Percentiles rank a stretch among this genome's conserved stretches.
Evolutionary conservation across 2,329 filamentous ascomycete species (phyloP).

Genomic region (Colletotrichum tropicicola): DNA sequence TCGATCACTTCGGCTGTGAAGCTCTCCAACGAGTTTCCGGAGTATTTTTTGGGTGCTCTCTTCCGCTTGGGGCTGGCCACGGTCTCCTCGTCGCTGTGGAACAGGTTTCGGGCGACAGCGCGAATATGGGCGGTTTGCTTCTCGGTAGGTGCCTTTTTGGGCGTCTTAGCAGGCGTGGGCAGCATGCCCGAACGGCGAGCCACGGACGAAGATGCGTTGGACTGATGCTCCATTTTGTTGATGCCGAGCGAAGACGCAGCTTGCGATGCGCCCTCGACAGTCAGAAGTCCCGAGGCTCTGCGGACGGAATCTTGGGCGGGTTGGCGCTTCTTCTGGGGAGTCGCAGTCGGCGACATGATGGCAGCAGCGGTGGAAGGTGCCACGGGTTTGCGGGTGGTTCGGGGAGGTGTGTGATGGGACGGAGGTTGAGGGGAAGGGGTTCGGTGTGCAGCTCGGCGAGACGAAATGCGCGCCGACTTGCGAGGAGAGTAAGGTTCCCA

Average conservation of each 20-base stretch:
- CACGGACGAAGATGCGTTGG: slow-evolving; percentile 34
- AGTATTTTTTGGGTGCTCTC: slow-evolving; percentile 64
- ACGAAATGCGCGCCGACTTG: slow-evolving; percentile 72
- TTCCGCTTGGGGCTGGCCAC: slow-evolving; percentile 68
- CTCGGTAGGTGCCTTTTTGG: slow-evolving; percentile 67
- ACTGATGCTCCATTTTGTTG: slow-evolving; percentile 34
- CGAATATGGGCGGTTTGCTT: slow-evolving; percentile 61
- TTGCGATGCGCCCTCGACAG: slow-evolving; percentile 51
- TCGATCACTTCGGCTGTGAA: slow-evolving; percentile 66
- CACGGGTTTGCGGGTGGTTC: slow-evolving; percentile 41
- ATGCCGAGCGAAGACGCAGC: slow-evolving; percentile 53
- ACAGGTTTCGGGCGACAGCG: slow-evolving; percentile 68
- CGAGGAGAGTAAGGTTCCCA: slow-evolving; percentile 79
- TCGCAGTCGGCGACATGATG: slow-evolving; percentile 37
- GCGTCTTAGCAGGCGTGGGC: slow-evolving; percentile 83
- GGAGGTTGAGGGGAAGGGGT: slow-evolving; percentile 62
- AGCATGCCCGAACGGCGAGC: slow-evolving; percentile 64
- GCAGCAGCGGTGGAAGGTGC: slow-evolving; percentile 33
- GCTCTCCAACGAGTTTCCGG: slow-evolving; percentile 63
- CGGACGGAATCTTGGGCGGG: slow-evolving; percentile 56
- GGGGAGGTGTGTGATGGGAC: slow-evolving; percentile 46
- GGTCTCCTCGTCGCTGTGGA: slow-evolving; percentile 64
- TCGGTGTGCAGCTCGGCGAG: slow-evolving; percentile 59
- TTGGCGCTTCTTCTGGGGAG: slow-evolving; percentile 55
- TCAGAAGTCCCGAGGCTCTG: slow-evolving; percentile 55